Evolutionary conservation across 148 eudicot genomes (phyloP).

Genomic region (Pouteria glomerata): DNA sequence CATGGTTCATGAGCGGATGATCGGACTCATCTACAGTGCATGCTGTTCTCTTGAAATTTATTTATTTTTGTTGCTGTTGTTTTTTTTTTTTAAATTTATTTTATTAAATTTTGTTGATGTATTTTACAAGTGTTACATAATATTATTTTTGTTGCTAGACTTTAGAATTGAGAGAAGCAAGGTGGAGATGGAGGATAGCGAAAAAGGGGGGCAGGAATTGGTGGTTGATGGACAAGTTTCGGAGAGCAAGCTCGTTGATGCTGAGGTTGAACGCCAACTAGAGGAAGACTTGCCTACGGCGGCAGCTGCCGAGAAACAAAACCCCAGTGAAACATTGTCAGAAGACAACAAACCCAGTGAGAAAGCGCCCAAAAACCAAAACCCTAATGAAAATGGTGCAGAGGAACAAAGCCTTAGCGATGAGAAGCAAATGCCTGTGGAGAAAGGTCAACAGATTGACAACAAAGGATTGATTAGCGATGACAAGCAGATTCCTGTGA

Average conservation of each 20-base stretch:
- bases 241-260: conserved; percentile 8
- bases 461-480: conserved; percentile 9
- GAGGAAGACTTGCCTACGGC: conserved; percentile 15
- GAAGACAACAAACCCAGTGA: background rate
- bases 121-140: background rate
- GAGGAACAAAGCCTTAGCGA: conserved; percentile 12
- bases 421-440: conserved; percentile 3
- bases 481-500: conserved; percentile 5
- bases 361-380: conserved; percentile 11
- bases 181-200: conserved; percentile 39
- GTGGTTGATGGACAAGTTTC: conserved; percentile 7
- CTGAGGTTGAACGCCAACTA: conserved; percentile 9
- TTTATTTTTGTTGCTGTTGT: background rate
- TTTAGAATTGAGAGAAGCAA: conserved; percentile 22
- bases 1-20: background rate
- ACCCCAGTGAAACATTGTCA: background rate
- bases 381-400: conserved; percentile 5
- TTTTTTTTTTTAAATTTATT: background rate
- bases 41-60: background rate
- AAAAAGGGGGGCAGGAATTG: conserved; percentile 6
- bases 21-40: background rate
- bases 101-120: background rate
- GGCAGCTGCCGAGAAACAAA: conserved; percentile 13
- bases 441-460: conserved; percentile 14
- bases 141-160: conserved; percentile 6